Evolutionary conservation across 2,329 filamentous ascomycete genomes (phyloP), one percentile per base, ranked within the genome.

Genomic region (Aspergillus caelatus): DNA sequence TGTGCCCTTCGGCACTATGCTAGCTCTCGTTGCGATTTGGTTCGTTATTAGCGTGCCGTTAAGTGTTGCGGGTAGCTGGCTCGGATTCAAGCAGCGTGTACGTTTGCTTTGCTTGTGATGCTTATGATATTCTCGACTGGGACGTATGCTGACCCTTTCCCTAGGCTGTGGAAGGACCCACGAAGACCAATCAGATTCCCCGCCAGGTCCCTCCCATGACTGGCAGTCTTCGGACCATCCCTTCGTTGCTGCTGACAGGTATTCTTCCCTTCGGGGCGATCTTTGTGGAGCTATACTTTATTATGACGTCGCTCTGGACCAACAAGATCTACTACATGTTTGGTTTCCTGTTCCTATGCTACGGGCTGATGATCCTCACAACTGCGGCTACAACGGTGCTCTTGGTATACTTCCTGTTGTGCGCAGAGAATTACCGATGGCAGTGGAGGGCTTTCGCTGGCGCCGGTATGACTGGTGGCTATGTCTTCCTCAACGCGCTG

Each of bases 241-340:
- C 95, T 1, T 96, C 92, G 68, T 94, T 97, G 86, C 85, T 97
- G 19, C 86, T 98, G 26, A 94, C 96, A 28, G 95, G 95, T 58
- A 89, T 98, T 57, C 85, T 98, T 30, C 95, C 95, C 0, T 99
- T 99, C 73, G 93, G 92, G 54, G 94, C 95, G 66, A 98, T 99
- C 75, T 97, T 98, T 70, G 94, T 98, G 54, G 95, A 99, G 81
- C 88, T 99, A 2, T 98, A 97, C 85, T 98, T 98, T 80, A 97
- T 99, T 83, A 96, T 99, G 92, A 96, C 90, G 81, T 96, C 92
- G 30, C 94, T 99, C 76, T 99, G 95, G 95, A 97, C 96, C 80
- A 94, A 90, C 83, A 93, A 95, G 80, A 95, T 99, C 69, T 99
- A 99, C 85, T 99, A 99, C 86, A 99, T 99, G 95, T 99, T 99